Evolutionary conservation across 2,329 filamentous ascomycete genomes (phyloP), one percentile per base, ranked within the genome.

Genomic region (Neodidymelliopsis sp.): DNA sequence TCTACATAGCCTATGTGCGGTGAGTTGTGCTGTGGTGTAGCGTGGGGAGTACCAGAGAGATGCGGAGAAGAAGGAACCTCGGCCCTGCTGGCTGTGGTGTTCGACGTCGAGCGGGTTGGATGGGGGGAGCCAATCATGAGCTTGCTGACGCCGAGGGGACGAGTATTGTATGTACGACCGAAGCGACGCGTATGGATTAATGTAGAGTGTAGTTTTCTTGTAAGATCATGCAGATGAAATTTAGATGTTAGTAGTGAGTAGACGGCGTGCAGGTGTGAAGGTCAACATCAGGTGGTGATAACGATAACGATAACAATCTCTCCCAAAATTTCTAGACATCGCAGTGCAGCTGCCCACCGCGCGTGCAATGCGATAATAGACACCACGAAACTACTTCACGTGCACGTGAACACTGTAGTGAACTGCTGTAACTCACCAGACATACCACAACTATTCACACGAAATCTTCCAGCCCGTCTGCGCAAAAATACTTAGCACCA

Each of bases 311-410:
- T 11, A 27, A 22, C 62, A 54, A 70, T 45, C 63, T 65, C 63
- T 65, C 54, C 62, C 59, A 56, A 69, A 70, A 68, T 65, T 69
- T 69, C 60, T 49, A 63, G 59, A 63, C 39, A 36, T 44, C 34
- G 27, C 41, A 40, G 30, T 27, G 12, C 24, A 7, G 24, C 7
- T 33, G 19, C 41, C 25, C 43, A 57, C 41, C 37, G 39, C 44
- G 41, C 41, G 37, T 45, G 41, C 39, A 23, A 47, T n/a, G n/a
- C n/a, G n/a, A n/a, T n/a, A n/a, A n/a, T n/a, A n/a, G n/a, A n/a
- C n/a, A 6, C 8, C 23, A 30, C 39, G 35, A 38, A 6, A 24
- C 8, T 6, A 25, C 34, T 11, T 29, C n/a, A 20, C 31, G 5
- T 10, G 6, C 28, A 31, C 28, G 13, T 6, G 13, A 9, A 10